Base-by-base conservation (phyloP, 1,284 basidiomycete genomes). In the Cryptococcus jaspeensis region DNA sequence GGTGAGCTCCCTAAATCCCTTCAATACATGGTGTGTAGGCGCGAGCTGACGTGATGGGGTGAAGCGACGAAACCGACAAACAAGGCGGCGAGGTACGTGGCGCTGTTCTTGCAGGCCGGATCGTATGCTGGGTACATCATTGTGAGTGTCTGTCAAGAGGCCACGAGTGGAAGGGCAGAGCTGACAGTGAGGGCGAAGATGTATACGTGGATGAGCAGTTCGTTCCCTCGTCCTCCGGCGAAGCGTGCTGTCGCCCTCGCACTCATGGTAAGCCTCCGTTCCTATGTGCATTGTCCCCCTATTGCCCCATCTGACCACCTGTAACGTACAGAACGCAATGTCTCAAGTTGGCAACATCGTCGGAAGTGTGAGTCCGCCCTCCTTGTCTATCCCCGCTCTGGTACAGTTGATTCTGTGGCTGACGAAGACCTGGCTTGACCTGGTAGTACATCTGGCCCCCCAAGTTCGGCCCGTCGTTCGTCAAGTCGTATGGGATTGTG, bases 311-410 rank as follows among this genome's bases (percentile, higher is more conserved):
- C 28, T 32, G 40, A 56, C 37, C 12, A 5, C 12, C 40, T 12
- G 7, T 2, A 15, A 35, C 44, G 9, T 49, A 20, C 40, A 77
- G 64, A 78, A 77, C 57, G 75, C 75, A 20, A 63, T 79, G 25
- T 70, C 69, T 1, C 76, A 79, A 60, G 60, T 74, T 12, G 76
- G 75, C 43, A 79, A 79, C 62, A 74, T 79, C 44, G 66, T 69
- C 18, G 75, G 77, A 18, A 64, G 60, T 57, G 59, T 64, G 38
- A 59, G 63, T 58, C 0, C 7, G 13, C n/a, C 28, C n/a, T n/a
- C 23, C 23, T 38, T 36, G 15, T n/a, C 22, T 39, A 5, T n/a
- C n/a, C n/a, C n/a, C n/a, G n/a, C n/a, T n/a, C n/a, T n/a, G n/a
- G 7, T 49, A 11, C 35, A n/a, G 6, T 8, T 18, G n/a, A 16